Conservation (phyloP, 805 yeast species). For the Jamesozyma spencerorum region DNA sequence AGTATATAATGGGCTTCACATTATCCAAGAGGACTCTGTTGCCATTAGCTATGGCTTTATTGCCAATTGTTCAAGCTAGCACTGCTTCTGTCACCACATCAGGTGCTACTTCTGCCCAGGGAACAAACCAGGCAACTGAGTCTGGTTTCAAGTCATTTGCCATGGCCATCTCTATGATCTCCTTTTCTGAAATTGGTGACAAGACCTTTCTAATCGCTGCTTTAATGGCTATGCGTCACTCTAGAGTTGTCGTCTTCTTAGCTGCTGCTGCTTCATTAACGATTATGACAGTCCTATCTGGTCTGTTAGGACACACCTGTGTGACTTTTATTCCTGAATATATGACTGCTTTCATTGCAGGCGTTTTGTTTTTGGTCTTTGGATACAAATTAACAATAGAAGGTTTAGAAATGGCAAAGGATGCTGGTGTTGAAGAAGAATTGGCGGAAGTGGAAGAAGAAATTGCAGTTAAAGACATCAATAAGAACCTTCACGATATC, state of each 20-base stretch:
- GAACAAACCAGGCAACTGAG: neutral
- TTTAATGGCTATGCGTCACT: slow-evolving; percentile 92
- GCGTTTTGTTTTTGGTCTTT: slow-evolving; percentile 69
- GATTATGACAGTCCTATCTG: slow-evolving; percentile 86
- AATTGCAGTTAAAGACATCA: slow-evolving; percentile 54
- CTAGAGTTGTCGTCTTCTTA: slow-evolving; percentile 73
- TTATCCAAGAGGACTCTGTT: neutral
- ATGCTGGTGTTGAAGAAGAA: slow-evolving; percentile 87
- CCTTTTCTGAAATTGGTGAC: slow-evolving; percentile 94
- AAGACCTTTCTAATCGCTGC: slow-evolving; percentile 96
- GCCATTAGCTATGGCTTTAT: neutral
- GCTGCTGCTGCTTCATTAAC: slow-evolving; percentile 80
- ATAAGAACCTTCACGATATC: slow-evolving; percentile 40
- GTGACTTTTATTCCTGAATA: slow-evolving; percentile 76
- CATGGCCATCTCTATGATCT: slow-evolving; percentile 82
- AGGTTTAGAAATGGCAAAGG: slow-evolving; percentile 73
- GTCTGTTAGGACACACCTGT: slow-evolving; percentile 82
- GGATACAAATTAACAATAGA: slow-evolving; percentile 70
- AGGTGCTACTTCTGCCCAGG: neutral
- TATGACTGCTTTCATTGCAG: slow-evolving; percentile 74
- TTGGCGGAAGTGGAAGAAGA: slow-evolving; percentile 96
- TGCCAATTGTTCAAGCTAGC: slow-evolving; percentile 1
- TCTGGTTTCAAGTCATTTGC: slow-evolving; percentile 42
- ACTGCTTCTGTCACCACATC: neutral
- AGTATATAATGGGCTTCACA: no score